Conservation (phyloP, 345 rosid genomes). For the Noccaea caerulescens region DNA sequence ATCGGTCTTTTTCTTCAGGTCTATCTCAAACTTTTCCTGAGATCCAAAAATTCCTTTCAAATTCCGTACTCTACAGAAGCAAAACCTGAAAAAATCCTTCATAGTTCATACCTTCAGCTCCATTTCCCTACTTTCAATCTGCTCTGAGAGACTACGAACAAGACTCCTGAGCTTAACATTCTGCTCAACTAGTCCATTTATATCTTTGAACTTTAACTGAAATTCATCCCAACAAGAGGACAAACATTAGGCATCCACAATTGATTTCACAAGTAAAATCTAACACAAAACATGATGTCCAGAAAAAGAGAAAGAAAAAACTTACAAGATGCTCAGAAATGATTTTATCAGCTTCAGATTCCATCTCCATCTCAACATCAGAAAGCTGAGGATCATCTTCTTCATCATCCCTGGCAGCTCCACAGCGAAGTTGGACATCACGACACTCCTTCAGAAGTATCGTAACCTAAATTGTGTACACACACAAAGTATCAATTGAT, state of each 20-base stretch:
- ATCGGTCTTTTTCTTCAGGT: conserved; percentile 67
- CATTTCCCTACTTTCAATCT: conserved; percentile 68
- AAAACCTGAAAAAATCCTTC: conserved; percentile 10
- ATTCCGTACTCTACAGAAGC: conserved; percentile 15
- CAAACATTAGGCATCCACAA: conserved; percentile 27
- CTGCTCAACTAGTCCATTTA: conserved; percentile 94
- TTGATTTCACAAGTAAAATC: neutral
- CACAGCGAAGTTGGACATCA: conserved; percentile 88
- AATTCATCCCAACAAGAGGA: conserved; percentile 40
- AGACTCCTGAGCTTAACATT: conserved; percentile 92
- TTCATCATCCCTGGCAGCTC: conserved; percentile 55
- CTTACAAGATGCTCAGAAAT: conserved; percentile 80
- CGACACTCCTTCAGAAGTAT: conserved; percentile 94
- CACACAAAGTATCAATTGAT: conserved; percentile 33
- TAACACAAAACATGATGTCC: conserved; percentile 26
- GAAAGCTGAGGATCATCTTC: conserved; percentile 48
- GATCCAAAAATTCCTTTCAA: conserved; percentile 31
- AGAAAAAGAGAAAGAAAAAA: conserved; percentile 22
- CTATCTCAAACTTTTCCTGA: conserved; percentile 73
- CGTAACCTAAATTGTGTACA: conserved; percentile 63
- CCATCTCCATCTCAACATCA: conserved; percentile 55
- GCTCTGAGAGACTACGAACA: conserved; percentile 78
- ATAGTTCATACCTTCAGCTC: conserved; percentile 88
- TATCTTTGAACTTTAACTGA: conserved; percentile 90
- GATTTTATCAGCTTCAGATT: conserved; percentile 67